Evolutionary conservation across 2,329 filamentous ascomycete species (phyloP), one percentile per base, ranked within the genome.

Genomic region (Phyllachora maydis): DNA sequence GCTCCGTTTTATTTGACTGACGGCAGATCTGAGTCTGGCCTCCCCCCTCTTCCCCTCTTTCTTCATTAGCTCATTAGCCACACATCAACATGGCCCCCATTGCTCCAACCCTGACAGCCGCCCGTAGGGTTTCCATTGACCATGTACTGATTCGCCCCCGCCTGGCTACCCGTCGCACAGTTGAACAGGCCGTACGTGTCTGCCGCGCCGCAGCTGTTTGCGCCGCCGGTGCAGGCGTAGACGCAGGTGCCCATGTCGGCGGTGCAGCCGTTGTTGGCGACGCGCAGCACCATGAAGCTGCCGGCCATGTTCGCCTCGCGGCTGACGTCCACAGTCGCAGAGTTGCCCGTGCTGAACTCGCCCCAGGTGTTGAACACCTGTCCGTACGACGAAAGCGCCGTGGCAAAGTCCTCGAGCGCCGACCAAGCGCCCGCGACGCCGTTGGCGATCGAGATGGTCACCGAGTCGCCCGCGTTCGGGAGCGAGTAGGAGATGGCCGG

Each of bases 261-360:
- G 8, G 12, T 11, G 19, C 19, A 20, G 19, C 19, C 19, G 16
- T 7, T 18, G 7, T 18, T 43, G 25, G 39, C 40, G 28, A 43
- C 41, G 11, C 19, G 22, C 12, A 34, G 28, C 26, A 31, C 32
- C 36, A 54, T 49, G 23, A 11, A 29, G 33, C 41, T 39, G 21
- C 52, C 52, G 24, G 32, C 30, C 50, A 50, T 54, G 41, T 50
- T 49, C 38, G 51, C 39, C 33, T 49, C 41, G 20, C 49, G 46
- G 23, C 45, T 49, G 28, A 55, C 39, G 29, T 55, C 43, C 28
- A 52, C 46, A 19, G 41, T 43, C 32, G 47, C 49, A 15, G 29
- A 32, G 5, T 26, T 26, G 24, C 43, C 44, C 24, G 45, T 49
- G 22, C 45, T 52, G 26, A 42, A 46, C 40, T 55, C 51, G 24